Conservation (phyloP, 1,139 yeast genomes). For the Spencermartinsiella ligniputridi region DNA sequence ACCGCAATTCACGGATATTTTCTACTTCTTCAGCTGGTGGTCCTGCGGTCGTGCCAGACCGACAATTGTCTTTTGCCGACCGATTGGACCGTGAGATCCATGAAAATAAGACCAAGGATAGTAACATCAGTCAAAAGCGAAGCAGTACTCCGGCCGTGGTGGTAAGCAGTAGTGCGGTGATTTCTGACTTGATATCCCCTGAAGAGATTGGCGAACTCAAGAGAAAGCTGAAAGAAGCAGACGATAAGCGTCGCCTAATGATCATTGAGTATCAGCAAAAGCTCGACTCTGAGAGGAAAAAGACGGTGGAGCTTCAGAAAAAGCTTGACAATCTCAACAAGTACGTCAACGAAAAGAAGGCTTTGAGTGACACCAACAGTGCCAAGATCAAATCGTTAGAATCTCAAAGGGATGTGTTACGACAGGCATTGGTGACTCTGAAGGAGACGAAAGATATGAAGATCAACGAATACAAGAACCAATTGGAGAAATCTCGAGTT, state of each 20-base stretch:
- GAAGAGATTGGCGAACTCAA: conserved; percentile 18
- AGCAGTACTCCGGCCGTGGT: not conserved
- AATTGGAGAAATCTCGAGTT: conserved; percentile 9
- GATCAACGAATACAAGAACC: conserved; percentile 31
- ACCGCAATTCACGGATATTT: not conserved
- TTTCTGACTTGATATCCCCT: not conserved
- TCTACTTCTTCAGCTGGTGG: not conserved
- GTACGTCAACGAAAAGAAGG: conserved; percentile 1
- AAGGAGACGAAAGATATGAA: conserved; percentile 37
- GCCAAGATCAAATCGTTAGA: conserved; percentile 31
- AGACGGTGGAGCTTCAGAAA: conserved; percentile 25
- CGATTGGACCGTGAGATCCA: not conserved
- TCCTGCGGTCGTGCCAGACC: not conserved
- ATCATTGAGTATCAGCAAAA: conserved; percentile 30
- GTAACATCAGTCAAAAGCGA: not conserved
- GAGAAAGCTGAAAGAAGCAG: conserved; percentile 24
- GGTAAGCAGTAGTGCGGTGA: not conserved
- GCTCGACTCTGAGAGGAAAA: conserved; percentile 26
- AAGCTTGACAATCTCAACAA: conserved; percentile 19
- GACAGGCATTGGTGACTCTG: conserved; percentile 45
- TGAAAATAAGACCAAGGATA: not conserved
- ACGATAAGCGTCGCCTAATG: conserved; percentile 24
- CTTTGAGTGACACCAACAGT: conserved; percentile 7
- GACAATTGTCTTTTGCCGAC: not conserved
- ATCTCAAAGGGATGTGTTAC: conserved; percentile 53